Evolutionary conservation across 805 yeast species (phyloP), one percentile per base, ranked within the genome.

Genomic region (Yarrowia hollandica): DNA sequence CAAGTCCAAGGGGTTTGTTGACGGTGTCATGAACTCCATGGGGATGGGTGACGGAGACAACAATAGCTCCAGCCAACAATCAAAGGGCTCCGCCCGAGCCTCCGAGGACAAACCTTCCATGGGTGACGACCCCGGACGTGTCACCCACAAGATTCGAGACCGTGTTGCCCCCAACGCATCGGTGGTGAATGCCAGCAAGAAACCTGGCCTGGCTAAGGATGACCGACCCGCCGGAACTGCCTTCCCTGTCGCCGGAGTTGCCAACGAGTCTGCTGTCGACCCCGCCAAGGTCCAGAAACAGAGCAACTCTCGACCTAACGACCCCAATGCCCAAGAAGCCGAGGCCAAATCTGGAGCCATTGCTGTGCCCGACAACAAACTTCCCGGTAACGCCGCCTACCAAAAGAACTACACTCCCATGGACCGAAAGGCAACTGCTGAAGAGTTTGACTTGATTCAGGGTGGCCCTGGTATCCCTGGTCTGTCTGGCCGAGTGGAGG

Each of bases 151-250:
- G 37, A 34, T 60, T 10, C 22, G 55, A 2, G 30, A 61, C 21
- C 44, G 25, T 14, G 54, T 48, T 19, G 35, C 61, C 18, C 59
- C 52, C 31, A 37, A 42, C 52, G 69, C 72, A n/a, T 66, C 67
- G 12, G 68, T 69, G 23, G 67, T 69, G 3, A 57, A 65, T 18
- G 60, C 70, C 19, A 64, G 64, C 22, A 64, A 64, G 35, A 62
- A 64, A 33, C 70, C 72, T 12, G 72, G 72, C 21, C 64, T 59
- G 16, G 46, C 60, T 25, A 41, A 26, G 12, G 22, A 44, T 4
- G 71, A 67, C 61, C 44, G 35, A 18, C 60, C 66, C 2, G 71
- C 71, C 0, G 72, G 71, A 25, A 66, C 70, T 1, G 63, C 69
- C 9, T 65, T 64, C 23, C 72, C 72, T 4, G 62, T 67, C 7